These are phyloP conservation scores for Boletus nobilissimus DNA, from an alignment of 1,284 basidiomycete species.

Conservation along the genomic window DNA sequence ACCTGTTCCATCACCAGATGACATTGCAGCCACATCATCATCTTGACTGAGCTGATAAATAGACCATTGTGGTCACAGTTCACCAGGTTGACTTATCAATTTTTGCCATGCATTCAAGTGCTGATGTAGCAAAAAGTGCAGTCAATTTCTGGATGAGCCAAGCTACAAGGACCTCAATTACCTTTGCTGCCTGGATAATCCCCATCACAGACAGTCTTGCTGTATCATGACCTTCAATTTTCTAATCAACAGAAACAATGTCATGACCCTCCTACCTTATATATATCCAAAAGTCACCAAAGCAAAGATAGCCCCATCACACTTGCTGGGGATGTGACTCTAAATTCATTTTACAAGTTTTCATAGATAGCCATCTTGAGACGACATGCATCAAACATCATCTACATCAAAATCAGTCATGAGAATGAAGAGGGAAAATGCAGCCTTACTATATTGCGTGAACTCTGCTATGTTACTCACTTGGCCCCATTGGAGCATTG, in stretches of 20 bases:
- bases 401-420: constrained; percentile 20
- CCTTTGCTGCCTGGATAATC: constrained; percentile 31
- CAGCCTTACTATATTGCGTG: constrained; percentile 32
- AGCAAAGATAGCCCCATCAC: constrained; percentile 37
- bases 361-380: constrained; percentile 17
- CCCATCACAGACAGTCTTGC: constrained; percentile 25
- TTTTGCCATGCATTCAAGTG: constrained; percentile 30
- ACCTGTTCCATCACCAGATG: constrained; percentile 20
- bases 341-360: constrained; percentile 34
- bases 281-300: constrained; percentile 23
- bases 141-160: constrained; percentile 31
- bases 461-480: constrained; percentile 32
- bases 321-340: constrained; percentile 11
- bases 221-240: not conserved
- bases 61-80: not conserved
- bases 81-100: constrained; percentile 33
- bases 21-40: constrained; percentile 31
- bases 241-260: not conserved
- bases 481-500: constrained; percentile 37
- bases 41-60: constrained; percentile 6
- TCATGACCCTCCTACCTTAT: not conserved
- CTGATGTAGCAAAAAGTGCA: constrained; percentile 36
- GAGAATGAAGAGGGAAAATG: no score
- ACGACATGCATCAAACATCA: constrained; percentile 24
- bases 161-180: constrained; percentile 34